A percentile compares a stretch with the other conserved stretches of the same genome.
Conservation (phyloP, 257 asterid species). For the Schizonepeta tenuifolia region DNA sequence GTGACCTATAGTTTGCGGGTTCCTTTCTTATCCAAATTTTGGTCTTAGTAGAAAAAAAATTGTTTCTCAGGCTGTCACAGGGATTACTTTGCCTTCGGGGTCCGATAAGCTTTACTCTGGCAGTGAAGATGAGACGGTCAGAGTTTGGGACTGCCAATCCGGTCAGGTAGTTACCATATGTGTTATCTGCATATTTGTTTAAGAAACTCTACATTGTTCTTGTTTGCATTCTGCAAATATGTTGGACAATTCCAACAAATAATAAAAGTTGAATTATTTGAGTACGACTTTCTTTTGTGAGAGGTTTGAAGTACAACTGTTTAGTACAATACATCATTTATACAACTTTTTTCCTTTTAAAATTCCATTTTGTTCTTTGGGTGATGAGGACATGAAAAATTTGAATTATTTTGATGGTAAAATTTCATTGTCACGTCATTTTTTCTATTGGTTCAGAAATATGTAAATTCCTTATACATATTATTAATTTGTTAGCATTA, state of each 20-base stretch:
- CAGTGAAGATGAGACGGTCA: conserved; percentile 87
- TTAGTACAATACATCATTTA: background rate
- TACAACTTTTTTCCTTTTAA: background rate
- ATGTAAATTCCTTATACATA: background rate
- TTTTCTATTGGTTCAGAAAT: background rate
- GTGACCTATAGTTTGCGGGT: conserved; percentile 10
- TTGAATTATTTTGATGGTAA: background rate
- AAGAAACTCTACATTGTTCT: background rate
- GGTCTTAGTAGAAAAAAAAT: conserved; percentile 19
- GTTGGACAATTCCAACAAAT: background rate
- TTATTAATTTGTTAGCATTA: background rate
- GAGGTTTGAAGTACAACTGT: no score
- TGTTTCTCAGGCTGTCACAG: conserved; percentile 77
- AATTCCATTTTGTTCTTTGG: background rate
- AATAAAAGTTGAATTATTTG: background rate
- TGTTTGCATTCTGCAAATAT: conserved; percentile 22
- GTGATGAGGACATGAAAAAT: background rate
- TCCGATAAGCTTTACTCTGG: conserved; percentile 94
- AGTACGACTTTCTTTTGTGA: no score
- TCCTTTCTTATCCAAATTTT: background rate
- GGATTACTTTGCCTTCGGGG: conserved; percentile 84
- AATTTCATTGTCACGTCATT: background rate
- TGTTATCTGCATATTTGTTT: background rate
- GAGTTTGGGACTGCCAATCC: conserved; percentile 98
- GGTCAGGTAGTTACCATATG: conserved; percentile 69